Evolutionary conservation across 2,329 filamentous ascomycete species (phyloP), one percentile per base, ranked within the genome.

Genomic region (Amylocarpus encephaloides): DNA sequence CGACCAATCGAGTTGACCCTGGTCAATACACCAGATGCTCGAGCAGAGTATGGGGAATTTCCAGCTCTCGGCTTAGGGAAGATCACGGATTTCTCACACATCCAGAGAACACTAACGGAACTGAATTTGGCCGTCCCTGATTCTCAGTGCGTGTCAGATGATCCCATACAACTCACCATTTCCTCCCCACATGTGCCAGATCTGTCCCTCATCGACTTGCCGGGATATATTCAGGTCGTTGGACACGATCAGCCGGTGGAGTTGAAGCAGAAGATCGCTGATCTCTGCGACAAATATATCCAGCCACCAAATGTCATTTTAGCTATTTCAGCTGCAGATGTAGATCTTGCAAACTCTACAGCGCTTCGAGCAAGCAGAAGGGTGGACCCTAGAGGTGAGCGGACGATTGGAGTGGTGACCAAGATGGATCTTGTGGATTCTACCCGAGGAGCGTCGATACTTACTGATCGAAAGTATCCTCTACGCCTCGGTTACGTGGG

Each of bases 381-480:
- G 59, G 91, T 97, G 26, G 93, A 98, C 63, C 93, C 93, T 1
- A 79, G 93, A 53, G 93, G 93, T 48, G 93, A 98, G 70, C 80
- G 93, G 55, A 98, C 93, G 0, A 98, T 98, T 64, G 93, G 93
- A 40, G 93, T 98, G n/a, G 85, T 98, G 38, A 98, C 93, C 2
- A 98, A 98, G 72, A 96, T 98, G 92, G 93, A 98, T 63, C 76
- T 98, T 18, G 91, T 98, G 6, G 92, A 97, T 59, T 78, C 93
- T 2, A 73, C 75, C 6, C 82, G 92, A 51, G 93, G 91, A 29
- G 78, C 81, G 12, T 77, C 80, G 33, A 88, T 98, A 30, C 74
- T 98, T 16, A 83, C 77, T 22, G 92, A 98, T 67, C 85, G 83
- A 65, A 95, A 97, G 67, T 98, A 98, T 64, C 92, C 93, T 36